These are phyloP conservation scores for Borovskyia barvae DNA, from an alignment of 208 protist genomes.

Conservation along the genomic window DNA sequence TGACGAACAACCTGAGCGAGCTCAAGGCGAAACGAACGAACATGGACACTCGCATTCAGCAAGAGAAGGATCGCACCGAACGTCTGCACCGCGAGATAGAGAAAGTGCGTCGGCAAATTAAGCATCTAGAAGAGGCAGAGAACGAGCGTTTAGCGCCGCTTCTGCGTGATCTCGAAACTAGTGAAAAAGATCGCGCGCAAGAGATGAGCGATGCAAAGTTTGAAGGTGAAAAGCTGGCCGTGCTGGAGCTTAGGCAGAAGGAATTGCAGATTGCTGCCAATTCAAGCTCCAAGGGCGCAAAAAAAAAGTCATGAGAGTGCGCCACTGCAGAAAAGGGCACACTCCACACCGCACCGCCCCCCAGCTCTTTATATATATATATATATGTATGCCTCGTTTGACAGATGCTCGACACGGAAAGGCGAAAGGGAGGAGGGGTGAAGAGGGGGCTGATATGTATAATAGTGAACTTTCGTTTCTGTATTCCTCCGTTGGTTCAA, in stretches of 20 bases:
- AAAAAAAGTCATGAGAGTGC: conserved; percentile 10
- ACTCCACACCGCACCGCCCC: neutral
- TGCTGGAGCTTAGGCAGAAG: conserved; percentile 56
- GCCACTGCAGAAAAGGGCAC: neutral
- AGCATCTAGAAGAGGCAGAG: conserved; percentile 75
- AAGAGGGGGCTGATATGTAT: too few species aligned
- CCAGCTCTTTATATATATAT: neutral
- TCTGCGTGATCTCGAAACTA: conserved; percentile 44
- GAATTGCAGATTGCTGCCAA: conserved; percentile 60
- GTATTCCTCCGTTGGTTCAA: conserved; percentile 9
- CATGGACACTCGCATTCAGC: conserved; percentile 74
- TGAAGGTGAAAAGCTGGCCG: conserved; percentile 69
- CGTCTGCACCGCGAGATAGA: conserved; percentile 77
- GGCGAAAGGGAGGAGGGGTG: too few species aligned
- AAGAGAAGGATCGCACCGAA: conserved; percentile 76
- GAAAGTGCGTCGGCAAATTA: conserved; percentile 71
- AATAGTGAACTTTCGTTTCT: too few species aligned
- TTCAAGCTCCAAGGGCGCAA: conserved; percentile 1
- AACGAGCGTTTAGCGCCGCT: conserved; percentile 55
- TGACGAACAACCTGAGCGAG: conserved; percentile 47
- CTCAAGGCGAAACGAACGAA: conserved; percentile 63
- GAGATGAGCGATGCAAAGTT: conserved; percentile 77
- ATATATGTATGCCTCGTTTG: neutral
- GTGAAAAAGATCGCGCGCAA: conserved; percentile 49
- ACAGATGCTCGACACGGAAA: too few species aligned